These are phyloP conservation scores for Xylaria sp. DNA, from an alignment of 2,329 filamentous ascomycete genomes.

Conservation along the genomic window DNA sequence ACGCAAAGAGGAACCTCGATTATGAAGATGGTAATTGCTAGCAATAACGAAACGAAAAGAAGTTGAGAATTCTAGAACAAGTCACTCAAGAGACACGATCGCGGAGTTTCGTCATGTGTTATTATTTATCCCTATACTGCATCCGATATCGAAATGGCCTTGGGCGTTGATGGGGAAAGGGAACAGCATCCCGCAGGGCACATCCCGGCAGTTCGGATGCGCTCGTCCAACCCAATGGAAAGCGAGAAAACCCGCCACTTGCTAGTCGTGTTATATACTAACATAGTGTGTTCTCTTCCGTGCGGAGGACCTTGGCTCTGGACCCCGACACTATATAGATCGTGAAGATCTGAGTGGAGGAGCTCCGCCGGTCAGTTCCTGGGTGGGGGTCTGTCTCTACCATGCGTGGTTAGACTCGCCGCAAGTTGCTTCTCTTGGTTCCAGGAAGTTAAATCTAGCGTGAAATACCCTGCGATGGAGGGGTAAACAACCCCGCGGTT, in stretches of 20 bases:
- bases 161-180: too few species aligned
- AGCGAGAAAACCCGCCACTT: neutral
- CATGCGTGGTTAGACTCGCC: slow-evolving; percentile 27
- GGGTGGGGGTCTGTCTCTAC: neutral
- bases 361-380: too few species aligned
- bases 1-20: neutral
- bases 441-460: slow-evolving; percentile 13
- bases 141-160: slow-evolving; percentile 6
- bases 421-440: slow-evolving; percentile 32
- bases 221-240: neutral
- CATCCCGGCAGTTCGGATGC: neutral
- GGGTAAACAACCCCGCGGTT: slow-evolving; percentile 23
- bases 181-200: too few species aligned
- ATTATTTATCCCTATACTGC: neutral
- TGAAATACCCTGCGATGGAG: neutral
- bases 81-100: neutral
- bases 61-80: neutral
- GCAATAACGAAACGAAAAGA: neutral
- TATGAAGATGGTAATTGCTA: too few species aligned
- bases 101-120: slow-evolving; percentile 8
- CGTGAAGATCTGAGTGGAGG: neutral
- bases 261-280: neutral
- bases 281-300: neutral
- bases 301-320: neutral
- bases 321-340: neutral